A percentile compares a stretch with the other conserved stretches of the same genome.
Conservation (phyloP, 2,329 filamentous ascomycete genomes). For the Verticillium zaregamsianum region DNA sequence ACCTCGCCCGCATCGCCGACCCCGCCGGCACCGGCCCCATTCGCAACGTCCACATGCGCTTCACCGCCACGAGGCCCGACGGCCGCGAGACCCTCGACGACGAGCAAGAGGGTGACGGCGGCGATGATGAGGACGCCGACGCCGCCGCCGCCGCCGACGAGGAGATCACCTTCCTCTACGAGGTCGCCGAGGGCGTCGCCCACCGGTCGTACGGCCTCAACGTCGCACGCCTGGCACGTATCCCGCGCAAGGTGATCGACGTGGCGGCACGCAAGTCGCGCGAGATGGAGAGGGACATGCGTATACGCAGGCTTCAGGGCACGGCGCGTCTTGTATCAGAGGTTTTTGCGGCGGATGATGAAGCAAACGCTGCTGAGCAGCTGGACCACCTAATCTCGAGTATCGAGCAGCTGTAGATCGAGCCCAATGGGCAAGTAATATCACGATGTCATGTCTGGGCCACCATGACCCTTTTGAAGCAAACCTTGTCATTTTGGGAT, state of each 20-base stretch:
- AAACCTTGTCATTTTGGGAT: not conserved
- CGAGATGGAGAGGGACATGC: constrained; percentile 73
- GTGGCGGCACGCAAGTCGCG: constrained; percentile 74
- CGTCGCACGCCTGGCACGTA: constrained; percentile 78
- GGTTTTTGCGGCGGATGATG: constrained; percentile 27
- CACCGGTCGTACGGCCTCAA: constrained; percentile 94
- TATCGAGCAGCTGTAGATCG: constrained; percentile 54
- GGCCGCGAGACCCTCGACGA: constrained; percentile 2
- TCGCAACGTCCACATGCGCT: constrained; percentile 92
- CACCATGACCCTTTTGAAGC: not conserved
- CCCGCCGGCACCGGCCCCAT: constrained; percentile 44
- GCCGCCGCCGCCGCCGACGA: constrained; percentile 51
- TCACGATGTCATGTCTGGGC: not conserved
- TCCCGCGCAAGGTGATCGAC: constrained; percentile 74
- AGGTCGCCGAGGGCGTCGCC: constrained; percentile 84
- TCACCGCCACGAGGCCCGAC: constrained; percentile 43
- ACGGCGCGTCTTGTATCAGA: constrained; percentile 37
- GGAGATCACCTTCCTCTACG: constrained; percentile 91
- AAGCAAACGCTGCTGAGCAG: constrained; percentile 26
- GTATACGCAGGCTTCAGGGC: constrained; percentile 54
- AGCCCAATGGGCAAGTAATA: not conserved
- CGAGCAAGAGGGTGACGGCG: constrained; percentile 9
- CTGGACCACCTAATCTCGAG: constrained; percentile 49
- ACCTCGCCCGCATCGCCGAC: constrained; percentile 65
- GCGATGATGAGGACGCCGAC: constrained; percentile 13